phyloP scores from a whole-genome alignment of 169 alveolate genomes.

The Amoebophrya sp. region DNA sequence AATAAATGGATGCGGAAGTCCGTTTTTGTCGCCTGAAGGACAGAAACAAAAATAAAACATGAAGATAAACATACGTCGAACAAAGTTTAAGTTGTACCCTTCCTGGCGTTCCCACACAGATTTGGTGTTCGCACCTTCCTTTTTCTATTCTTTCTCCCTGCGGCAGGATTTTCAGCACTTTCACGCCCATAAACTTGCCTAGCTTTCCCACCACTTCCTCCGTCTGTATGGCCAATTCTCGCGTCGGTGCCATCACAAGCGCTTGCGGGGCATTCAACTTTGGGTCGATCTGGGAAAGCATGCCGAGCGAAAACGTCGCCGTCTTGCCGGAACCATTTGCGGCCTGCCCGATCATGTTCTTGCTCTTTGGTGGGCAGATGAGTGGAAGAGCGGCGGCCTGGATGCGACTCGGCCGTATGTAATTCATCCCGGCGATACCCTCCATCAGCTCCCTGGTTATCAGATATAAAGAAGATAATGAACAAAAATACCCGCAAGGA shows the following conservation, averaged over 20 bases:
- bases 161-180: slow-evolving; percentile 3
- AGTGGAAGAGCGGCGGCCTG: slow-evolving; percentile 36
- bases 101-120: not conserved
- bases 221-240: slow-evolving; percentile 91
- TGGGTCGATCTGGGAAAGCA: not conserved
- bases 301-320: slow-evolving; percentile 84
- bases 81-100: too few species aligned
- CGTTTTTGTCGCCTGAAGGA: too few species aligned
- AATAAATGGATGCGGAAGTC: too few species aligned
- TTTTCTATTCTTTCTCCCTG: not conserved
- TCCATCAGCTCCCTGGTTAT: slow-evolving; percentile 13
- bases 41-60: not conserved
- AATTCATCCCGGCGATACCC: slow-evolving; percentile 22
- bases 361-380: not conserved
- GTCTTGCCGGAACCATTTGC: slow-evolving; percentile 96
- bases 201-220: slow-evolving; percentile 66
- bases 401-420: slow-evolving; percentile 23
- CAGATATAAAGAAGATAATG: not conserved
- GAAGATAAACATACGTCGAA: not conserved
- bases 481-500: too few species aligned
- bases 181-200: slow-evolving; percentile 70
- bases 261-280: slow-evolving; percentile 49
- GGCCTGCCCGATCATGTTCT: slow-evolving; percentile 80
- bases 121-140: not conserved
- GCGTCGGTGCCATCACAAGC: slow-evolving; percentile 84